Conservation (phyloP, 139 green algal species). For the Picochlorum sp. region DNA sequence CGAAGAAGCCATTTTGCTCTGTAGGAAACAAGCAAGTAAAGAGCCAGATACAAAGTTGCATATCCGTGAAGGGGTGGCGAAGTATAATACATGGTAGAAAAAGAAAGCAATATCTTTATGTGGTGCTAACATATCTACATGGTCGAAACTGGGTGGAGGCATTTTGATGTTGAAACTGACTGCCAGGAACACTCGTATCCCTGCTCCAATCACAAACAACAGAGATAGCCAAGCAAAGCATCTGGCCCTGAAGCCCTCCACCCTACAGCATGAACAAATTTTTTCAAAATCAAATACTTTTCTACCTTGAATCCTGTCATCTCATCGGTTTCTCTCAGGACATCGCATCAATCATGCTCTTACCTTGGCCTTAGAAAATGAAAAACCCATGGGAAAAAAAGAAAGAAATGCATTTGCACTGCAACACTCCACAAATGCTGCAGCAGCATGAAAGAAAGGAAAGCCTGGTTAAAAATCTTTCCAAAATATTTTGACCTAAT, state of each 20-base stretch:
- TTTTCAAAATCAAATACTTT: too few relatives aligned
- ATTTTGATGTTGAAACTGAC: neutral
- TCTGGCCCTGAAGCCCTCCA: neutral
- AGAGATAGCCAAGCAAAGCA: neutral
- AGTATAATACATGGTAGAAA: conserved; percentile 3
- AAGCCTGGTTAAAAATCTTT: too few relatives aligned
- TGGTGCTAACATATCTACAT: neutral
- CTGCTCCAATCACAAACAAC: neutral
- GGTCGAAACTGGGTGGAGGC: neutral
- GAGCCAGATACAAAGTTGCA: neutral
- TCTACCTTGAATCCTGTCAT: too few relatives aligned
- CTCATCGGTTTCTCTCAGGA: neutral
- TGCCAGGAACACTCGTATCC: neutral
- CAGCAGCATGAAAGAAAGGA: neutral
- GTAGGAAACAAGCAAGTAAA: neutral
- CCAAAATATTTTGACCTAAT: too few relatives aligned
- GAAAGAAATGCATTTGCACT: conserved; percentile 7
- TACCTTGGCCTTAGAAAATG: neutral
- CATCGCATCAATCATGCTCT: neutral
- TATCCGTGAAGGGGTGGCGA: neutral
- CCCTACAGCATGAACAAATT: too few relatives aligned
- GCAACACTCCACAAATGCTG: conserved; percentile 8
- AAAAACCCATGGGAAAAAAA: neutral
- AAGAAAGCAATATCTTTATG: neutral
- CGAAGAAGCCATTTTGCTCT: too few relatives aligned